Percentiles rank a stretch among this genome's conserved stretches.
phyloP scores from a whole-genome alignment of 805 yeast genomes.

The Saccharomycopsis fibuligera region DNA sequence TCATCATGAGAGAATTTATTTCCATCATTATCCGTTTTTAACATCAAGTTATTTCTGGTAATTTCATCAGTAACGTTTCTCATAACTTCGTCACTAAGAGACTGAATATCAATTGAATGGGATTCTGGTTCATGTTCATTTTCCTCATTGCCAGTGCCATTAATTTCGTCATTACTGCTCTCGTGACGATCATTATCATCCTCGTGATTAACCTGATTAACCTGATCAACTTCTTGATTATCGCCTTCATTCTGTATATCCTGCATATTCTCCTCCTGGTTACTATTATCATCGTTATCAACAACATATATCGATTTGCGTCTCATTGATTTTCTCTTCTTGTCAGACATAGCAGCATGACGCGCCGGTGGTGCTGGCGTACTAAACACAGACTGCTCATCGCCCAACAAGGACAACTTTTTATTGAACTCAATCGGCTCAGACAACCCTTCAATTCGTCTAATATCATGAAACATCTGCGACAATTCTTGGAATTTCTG shows the following conservation, averaged over 20 bases:
- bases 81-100: too few relatives aligned
- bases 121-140: background rate
- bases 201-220: too few relatives aligned
- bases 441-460: constrained; percentile 8
- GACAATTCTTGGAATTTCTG: constrained; percentile 40
- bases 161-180: constrained; percentile 7
- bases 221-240: too few relatives aligned
- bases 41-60: too few relatives aligned
- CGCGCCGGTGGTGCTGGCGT: too few relatives aligned
- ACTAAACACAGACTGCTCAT: background rate
- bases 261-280: too few relatives aligned
- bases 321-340: constrained; percentile 13
- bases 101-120: too few relatives aligned
- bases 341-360: background rate
- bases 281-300: constrained; percentile 24
- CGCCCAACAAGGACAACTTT: background rate
- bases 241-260: too few relatives aligned
- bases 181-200: too few relatives aligned
- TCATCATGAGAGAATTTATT: too few relatives aligned
- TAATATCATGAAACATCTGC: constrained; percentile 35
- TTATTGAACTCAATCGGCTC: background rate
- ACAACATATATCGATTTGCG: constrained; percentile 24
- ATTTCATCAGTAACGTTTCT: too few relatives aligned
- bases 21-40: too few relatives aligned
- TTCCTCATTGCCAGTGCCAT: constrained; percentile 1